Evolutionary conservation across 1,284 basidiomycete genomes (phyloP), one percentile per base, ranked within the genome.

Genomic region (Amylostereum areolatum): DNA sequence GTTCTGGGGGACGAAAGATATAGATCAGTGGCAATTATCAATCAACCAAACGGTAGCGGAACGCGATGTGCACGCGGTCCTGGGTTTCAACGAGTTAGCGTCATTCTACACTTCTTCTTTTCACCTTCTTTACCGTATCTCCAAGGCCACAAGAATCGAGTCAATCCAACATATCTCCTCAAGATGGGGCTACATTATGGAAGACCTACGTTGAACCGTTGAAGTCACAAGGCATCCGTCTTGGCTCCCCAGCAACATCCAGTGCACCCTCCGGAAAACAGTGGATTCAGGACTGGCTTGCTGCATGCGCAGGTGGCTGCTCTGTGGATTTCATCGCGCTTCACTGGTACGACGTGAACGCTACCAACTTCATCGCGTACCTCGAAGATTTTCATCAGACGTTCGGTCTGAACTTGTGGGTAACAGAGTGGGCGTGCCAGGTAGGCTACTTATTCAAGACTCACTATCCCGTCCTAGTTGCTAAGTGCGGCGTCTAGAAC

Each of bases 181-280:
- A 57, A 42, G 61, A 66, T 37, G 67, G 59, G 27, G 66, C 64
- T 1, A 51, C 57, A 2, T 52, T 67, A 6, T 70, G 67, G 66
- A 64, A 62, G 47, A 55, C 59, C 36, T 61, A 67, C 51, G 52
- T 70, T 25, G 61, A 68, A 53, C 70, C 68, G 3, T 50, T 69
- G 18, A 62, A 62, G 40, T 49, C 54, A 2, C 60, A 61, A 43
- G 68, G 68, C 3, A 62, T 71, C 33, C 58, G 62, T 29, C 59
- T 75, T 3, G 72, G 71, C 8, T 65, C 66, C 45, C 73, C 73
- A 2, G 69, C 71, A 1, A 68, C 69, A n/a, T 70, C 68, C 11
- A 66, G 63, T 46, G 68, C 65, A 4, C 65, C 67, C 9, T 50
- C 49, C 24, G 73, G 74, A 4, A 68, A 66, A 57, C 56, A 60